Percentiles rank a stretch among this genome's conserved stretches.
Conservation (phyloP, 305 asterid genomes). For the Plantago lanceolata region DNA sequence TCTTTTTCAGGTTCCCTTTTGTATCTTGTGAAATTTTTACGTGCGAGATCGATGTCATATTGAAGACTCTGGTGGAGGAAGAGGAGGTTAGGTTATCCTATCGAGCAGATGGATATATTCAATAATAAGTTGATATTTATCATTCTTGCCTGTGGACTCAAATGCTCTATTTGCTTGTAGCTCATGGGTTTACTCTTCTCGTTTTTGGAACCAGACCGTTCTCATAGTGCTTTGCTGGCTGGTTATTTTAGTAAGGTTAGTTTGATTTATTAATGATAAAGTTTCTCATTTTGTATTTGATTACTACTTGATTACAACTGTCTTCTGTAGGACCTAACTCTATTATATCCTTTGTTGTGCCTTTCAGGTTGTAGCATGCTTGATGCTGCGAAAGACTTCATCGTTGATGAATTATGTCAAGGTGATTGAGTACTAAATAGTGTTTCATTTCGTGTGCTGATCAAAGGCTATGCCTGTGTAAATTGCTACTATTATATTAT, state of each 20-base stretch:
- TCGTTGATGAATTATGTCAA: constrained; percentile 89
- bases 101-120: constrained; percentile 18
- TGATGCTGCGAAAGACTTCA: constrained; percentile 81
- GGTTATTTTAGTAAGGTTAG: constrained; percentile 97
- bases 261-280: not conserved
- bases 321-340: constrained; percentile 18
- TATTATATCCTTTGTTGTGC: constrained; percentile 30
- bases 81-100: constrained; percentile 62
- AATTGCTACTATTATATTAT: constrained; percentile 1
- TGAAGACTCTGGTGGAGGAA: constrained; percentile 90
- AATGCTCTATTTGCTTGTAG: constrained; percentile 46
- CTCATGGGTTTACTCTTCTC: constrained; percentile 92
- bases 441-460: not conserved
- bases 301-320: constrained; percentile 17
- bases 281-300: constrained; percentile 18
- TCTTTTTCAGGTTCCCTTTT: constrained; percentile 75
- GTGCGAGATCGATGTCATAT: constrained; percentile 93
- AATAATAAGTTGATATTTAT: constrained; percentile 16
- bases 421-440: constrained; percentile 38
- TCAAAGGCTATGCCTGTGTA: not conserved
- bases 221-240: constrained; percentile 85
- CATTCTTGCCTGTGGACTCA: constrained; percentile 25
- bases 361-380: constrained; percentile 87
- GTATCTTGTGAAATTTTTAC: constrained; percentile 95
- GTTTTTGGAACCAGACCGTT: constrained; percentile 81